A percentile compares a stretch with the other conserved stretches of the same genome.
These are phyloP conservation scores for Botrytis fabae DNA, from an alignment of 2,329 filamentous ascomycete genomes.

Conservation along the genomic window DNA sequence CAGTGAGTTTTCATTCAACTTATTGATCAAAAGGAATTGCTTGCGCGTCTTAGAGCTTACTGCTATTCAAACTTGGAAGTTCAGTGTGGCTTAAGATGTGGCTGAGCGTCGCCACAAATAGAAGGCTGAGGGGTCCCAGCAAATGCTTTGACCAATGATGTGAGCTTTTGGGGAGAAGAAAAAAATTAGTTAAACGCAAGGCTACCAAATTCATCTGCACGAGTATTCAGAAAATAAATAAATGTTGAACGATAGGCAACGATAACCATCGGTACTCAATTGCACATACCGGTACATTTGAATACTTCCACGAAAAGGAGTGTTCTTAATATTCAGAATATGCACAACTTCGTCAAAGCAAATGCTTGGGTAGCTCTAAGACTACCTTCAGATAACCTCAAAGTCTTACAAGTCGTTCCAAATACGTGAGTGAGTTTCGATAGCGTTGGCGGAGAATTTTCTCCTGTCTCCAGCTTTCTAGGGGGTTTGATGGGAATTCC, in stretches of 20 bases:
- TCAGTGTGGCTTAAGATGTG: not conserved
- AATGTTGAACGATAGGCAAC: not conserved
- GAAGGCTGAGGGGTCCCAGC: not conserved
- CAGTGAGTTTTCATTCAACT: not conserved
- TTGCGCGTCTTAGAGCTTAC: constrained; percentile 12
- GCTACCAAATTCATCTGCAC: not conserved
- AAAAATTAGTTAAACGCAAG: constrained; percentile 10
- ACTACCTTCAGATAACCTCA: constrained; percentile 58
- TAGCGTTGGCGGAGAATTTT: constrained; percentile 31
- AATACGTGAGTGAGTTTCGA: constrained; percentile 55
- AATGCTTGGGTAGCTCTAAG: constrained; percentile 61
- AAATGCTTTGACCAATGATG: not conserved
- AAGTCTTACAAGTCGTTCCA: constrained; percentile 58
- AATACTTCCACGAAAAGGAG: not conserved
- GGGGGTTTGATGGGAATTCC: not conserved
- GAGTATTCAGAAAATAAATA: not conserved
- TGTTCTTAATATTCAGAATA: constrained; percentile 22
- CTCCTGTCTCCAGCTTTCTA: constrained; percentile 11
- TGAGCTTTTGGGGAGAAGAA: not conserved
- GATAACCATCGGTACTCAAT: not conserved
- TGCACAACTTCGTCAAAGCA: constrained; percentile 50
- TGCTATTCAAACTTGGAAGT: not conserved
- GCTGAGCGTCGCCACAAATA: not conserved
- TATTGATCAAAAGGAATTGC: constrained; percentile 4
- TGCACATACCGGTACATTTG: not conserved